phyloP scores from a whole-genome alignment of 257 asterid genomes.

The Scutellaria minor region DNA sequence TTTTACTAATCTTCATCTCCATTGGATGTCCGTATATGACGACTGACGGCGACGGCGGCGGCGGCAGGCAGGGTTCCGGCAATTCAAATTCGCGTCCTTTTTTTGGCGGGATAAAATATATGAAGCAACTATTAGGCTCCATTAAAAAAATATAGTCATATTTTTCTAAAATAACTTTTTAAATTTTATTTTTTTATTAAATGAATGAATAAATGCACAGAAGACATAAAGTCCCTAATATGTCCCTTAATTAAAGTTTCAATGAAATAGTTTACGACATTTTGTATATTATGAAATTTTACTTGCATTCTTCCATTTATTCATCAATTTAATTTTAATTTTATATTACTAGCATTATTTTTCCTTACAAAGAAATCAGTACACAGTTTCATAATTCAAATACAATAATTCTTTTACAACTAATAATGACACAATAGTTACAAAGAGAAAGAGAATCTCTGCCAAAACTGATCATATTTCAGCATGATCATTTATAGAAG shows the following conservation, averaged over 20 bases:
- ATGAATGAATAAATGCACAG: no score
- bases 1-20: constrained; percentile 35
- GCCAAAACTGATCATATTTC: constrained; percentile 19
- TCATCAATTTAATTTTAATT: no score
- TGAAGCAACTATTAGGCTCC: neutral
- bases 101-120: constrained; percentile 56
- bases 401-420: neutral
- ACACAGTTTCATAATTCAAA: constrained; percentile 6
- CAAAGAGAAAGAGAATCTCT: neutral
- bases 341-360: no score
- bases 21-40: constrained; percentile 51
- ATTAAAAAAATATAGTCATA: no score
- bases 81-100: constrained; percentile 19
- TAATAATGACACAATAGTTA: constrained; percentile 1
- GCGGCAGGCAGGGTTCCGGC: constrained; percentile 24
- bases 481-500: neutral
- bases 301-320: no score
- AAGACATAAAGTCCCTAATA: no score
- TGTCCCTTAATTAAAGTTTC: no score
- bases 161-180: no score
- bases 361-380: neutral
- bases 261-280: no score
- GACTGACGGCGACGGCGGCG: constrained; percentile 26
- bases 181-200: no score
- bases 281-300: no score